phyloP scores from a whole-genome alignment of 1,284 basidiomycete genomes.

The Austroboletus novae-zelandiae region DNA sequence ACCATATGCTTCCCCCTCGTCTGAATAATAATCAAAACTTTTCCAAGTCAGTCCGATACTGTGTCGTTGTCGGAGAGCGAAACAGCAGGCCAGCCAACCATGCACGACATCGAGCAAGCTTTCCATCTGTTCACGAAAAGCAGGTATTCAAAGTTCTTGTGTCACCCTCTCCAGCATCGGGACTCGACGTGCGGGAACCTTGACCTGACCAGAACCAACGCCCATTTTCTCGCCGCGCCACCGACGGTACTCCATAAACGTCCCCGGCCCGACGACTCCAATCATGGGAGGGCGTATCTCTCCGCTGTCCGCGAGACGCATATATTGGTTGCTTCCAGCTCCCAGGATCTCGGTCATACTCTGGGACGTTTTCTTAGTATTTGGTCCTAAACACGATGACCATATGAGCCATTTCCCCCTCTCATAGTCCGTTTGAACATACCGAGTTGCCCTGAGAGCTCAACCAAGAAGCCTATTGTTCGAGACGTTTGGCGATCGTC shows the following conservation, averaged over 20 bases:
- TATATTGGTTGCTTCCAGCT: slow-evolving; percentile 5
- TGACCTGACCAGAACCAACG: slow-evolving; percentile 12
- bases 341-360: slow-evolving; percentile 9
- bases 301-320: not conserved
- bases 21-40: too few species aligned
- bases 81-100: not conserved
- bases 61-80: too few species aligned
- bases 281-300: slow-evolving; percentile 5
- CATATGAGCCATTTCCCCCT: too few species aligned
- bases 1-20: too few species aligned
- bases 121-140: not conserved
- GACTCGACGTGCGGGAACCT: slow-evolving; percentile 9
- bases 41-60: too few species aligned
- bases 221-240: slow-evolving; percentile 12
- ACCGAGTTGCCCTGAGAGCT: slow-evolving; percentile 5
- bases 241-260: slow-evolving; percentile 16
- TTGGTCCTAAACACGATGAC: slow-evolving; percentile 1
- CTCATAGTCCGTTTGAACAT: not conserved
- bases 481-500: slow-evolving; percentile 11
- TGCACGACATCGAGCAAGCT: not conserved
- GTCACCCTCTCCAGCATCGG: slow-evolving; percentile 10
- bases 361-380: not conserved
- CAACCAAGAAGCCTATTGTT: slow-evolving; percentile 15
- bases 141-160: not conserved
- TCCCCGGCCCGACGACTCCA: slow-evolving; percentile 7